These are phyloP conservation scores for Fragaria vesca DNA, from an alignment of 306 rosid species.

Conservation along the genomic window DNA sequence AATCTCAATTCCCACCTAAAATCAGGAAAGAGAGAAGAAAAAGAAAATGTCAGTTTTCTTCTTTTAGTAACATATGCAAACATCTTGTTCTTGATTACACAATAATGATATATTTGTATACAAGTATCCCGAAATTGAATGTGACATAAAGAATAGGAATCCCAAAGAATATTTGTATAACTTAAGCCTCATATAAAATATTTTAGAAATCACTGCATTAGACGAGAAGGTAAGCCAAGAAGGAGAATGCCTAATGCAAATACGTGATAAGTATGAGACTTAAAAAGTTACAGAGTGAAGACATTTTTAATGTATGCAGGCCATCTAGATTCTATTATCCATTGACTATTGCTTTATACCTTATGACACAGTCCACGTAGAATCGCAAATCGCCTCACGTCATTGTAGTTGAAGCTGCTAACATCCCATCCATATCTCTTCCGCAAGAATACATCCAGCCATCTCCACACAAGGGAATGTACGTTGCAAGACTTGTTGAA, in stretches of 20 bases:
- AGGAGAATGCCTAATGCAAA: not conserved
- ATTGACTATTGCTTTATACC: slow-evolving; percentile 44
- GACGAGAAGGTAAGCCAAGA: not conserved
- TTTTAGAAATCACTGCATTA: not conserved
- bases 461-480: slow-evolving; percentile 76
- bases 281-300: not conserved
- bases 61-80: not conserved
- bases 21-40: slow-evolving; percentile 21
- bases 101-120: not conserved
- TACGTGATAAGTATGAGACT: not conserved
- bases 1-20: slow-evolving; percentile 90
- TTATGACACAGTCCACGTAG: slow-evolving; percentile 94
- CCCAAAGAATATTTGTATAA: not conserved
- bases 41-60: slow-evolving; percentile 22
- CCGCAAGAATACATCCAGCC: slow-evolving; percentile 75
- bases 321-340: slow-evolving; percentile 15
- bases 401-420: slow-evolving; percentile 56
- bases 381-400: slow-evolving; percentile 86
- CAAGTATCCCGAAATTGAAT: not conserved
- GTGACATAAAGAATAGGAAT: not conserved
- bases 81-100: not conserved
- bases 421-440: slow-evolving; percentile 90
- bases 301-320: slow-evolving; percentile 8
- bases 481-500: slow-evolving; percentile 48
- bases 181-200: not conserved